Evolutionary conservation across 73 alveolate genomes (phyloP), one percentile per base, ranked within the genome.

Genomic region (Paramecium tetraurelia): DNA sequence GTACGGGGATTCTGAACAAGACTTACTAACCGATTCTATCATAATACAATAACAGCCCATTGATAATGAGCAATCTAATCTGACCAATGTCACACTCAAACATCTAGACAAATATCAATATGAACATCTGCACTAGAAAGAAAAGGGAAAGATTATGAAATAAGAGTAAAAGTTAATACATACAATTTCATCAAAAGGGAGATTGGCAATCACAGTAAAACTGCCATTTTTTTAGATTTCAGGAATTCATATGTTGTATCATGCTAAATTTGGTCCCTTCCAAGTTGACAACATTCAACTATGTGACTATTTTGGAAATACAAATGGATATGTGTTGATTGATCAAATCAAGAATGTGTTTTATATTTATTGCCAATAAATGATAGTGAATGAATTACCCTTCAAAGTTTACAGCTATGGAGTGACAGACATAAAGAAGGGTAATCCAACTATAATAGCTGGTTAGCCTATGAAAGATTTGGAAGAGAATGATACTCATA

Each of bases 231-330:
- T 40, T 24, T 24, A 80, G 9, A 31, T 20, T 11, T 31, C 46
- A n/a, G 90, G 57, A 38, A 80, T 80, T 14, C 31, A 21, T 22
- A 41, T 80, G 75, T 44, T 80, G 24, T 18, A 80, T 80, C 43
- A 31, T 33, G 48, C 46, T 44, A 80, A 48, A 80, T 31, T 44
- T 14, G 90, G 57, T n/a, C 53, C 59, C 1, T 72, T 72, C 46
- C 22, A 14, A 20, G 33, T 44, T 31, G 90, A 80, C n/a, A 46
- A 40, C 12, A 24, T 80, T 1, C 5, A 18, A 31, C 7, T 80
- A 10, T 44, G 90, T 80, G 90, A 80, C 5, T 80, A 43, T 80
- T 11, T 59, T 10, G 90, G 90, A 46, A 48, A 80, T 44, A 41
- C 46, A 20, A 53, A 20, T 18, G 90, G 90, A 41, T 80, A 44